A percentile compares a stretch with the other conserved stretches of the same genome.
Evolutionary conservation across 192 early-diverging fungal genomes (phyloP).

Genomic region (Gamsiella multidivaricata): DNA sequence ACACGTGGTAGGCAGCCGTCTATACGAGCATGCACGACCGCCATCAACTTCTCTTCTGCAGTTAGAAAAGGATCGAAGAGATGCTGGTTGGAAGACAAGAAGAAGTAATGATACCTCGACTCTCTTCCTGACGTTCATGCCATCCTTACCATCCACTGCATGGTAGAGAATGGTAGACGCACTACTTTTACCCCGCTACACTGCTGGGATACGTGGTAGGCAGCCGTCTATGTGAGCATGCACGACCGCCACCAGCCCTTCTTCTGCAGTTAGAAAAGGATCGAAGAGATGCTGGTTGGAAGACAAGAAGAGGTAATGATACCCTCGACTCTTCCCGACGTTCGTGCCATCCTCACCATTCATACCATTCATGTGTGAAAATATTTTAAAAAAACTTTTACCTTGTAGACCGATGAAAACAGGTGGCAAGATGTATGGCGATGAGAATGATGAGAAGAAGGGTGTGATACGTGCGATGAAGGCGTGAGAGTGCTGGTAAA

Average conservation of each 20-base stretch:
- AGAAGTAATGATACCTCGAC: neutral
- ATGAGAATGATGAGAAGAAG: no score
- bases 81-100: slow-evolving; percentile 17
- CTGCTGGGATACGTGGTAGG: neutral
- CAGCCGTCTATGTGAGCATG: neutral
- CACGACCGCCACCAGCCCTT: neutral
- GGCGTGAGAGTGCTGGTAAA: no score
- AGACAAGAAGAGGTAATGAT: slow-evolving; percentile 10
- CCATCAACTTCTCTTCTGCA: neutral
- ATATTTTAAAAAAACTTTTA: no score
- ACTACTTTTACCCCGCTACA: neutral
- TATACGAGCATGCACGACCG: neutral
- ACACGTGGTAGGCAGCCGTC: neutral
- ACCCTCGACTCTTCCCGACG: neutral
- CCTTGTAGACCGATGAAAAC: no score
- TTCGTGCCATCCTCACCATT: no score
- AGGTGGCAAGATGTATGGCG: no score
- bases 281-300: slow-evolving; percentile 10
- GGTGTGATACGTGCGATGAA: no score
- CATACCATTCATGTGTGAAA: no score
- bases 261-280: slow-evolving; percentile 4
- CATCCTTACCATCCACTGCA: neutral
- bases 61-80: neutral
- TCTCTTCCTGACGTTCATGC: slow-evolving; percentile 7
- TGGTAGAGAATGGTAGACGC: neutral